A percentile compares a stretch with the other conserved stretches of the same genome.
These are phyloP conservation scores for Umbellularia californica DNA, from an alignment of 164 flowering plant species.

Conservation along the genomic window DNA sequence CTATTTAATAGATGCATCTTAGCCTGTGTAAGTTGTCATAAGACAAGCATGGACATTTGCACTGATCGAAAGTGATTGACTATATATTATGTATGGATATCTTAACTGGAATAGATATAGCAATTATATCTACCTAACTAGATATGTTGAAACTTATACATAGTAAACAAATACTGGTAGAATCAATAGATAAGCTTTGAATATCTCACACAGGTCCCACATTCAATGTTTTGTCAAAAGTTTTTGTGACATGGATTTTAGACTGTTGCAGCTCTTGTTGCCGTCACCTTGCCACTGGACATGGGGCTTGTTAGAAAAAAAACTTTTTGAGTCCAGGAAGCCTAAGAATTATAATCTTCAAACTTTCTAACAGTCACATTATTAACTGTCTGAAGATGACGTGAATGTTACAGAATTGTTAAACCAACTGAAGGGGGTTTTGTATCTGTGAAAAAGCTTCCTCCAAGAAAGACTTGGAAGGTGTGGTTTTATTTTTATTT, in stretches of 20 bases:
- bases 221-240: not conserved
- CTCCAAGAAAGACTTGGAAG: conserved; percentile 87
- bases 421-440: conserved; percentile 69
- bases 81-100: too few species aligned
- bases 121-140: not conserved
- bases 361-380: not conserved
- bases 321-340: not conserved
- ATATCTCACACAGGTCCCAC: not conserved
- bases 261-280: not conserved
- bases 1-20: not conserved
- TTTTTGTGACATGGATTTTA: not conserved
- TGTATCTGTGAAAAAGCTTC: conserved; percentile 78
- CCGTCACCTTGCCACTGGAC: not conserved
- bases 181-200: not conserved
- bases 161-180: too few species aligned
- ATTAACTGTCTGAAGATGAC: conserved; percentile 10
- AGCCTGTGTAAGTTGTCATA: not conserved
- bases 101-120: not conserved
- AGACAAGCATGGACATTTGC: not conserved
- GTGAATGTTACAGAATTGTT: conserved; percentile 62
- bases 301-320: not conserved
- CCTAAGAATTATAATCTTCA: not conserved
- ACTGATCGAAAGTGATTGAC: not conserved
- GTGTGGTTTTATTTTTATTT: conserved; percentile 30
- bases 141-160: not conserved